Conservation (phyloP, 768 basidiomycete genomes). For the Suillus decipiens region DNA sequence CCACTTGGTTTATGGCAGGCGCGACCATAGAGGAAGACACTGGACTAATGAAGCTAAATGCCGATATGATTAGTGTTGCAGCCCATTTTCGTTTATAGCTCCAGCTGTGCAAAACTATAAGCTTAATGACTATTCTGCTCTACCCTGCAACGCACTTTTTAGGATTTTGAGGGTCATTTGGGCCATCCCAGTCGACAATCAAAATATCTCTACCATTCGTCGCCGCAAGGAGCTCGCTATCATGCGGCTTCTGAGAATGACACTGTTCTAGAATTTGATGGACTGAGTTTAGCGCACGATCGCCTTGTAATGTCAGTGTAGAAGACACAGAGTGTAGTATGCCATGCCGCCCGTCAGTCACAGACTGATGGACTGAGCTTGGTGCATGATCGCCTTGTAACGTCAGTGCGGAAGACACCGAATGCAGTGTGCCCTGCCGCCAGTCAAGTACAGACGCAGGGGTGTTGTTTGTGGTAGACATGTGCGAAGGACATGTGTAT, state of each 20-base stretch:
- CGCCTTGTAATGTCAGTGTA: not conserved
- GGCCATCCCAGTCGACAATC: not conserved
- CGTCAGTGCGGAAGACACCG: not conserved
- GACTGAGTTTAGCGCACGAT: not conserved
- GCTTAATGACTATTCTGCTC: not conserved
- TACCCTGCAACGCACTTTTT: not conserved
- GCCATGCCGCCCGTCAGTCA: not conserved
- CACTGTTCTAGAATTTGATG: not conserved
- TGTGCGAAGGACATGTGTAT: no score
- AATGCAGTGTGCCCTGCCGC: not conserved
- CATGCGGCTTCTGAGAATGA: not conserved
- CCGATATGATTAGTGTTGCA: slow-evolving; percentile 60
- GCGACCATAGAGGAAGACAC: slow-evolving; percentile 77
- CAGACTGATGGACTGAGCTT: not conserved
- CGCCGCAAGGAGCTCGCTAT: not conserved
- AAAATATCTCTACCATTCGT: not conserved
- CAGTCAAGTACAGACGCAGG: not conserved
- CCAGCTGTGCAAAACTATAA: slow-evolving; percentile 45
- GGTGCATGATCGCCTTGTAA: not conserved
- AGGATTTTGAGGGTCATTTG: not conserved
- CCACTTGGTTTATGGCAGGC: slow-evolving; percentile 64
- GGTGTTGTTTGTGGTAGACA: not conserved
- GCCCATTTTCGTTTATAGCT: slow-evolving; percentile 56
- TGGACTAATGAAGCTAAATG: slow-evolving; percentile 68
- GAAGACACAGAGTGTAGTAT: not conserved